A percentile compares a stretch with the other conserved stretches of the same genome.
These are phyloP conservation scores for Cercospora sp. DNA, from an alignment of 2,329 filamentous ascomycete species.

Conservation along the genomic window DNA sequence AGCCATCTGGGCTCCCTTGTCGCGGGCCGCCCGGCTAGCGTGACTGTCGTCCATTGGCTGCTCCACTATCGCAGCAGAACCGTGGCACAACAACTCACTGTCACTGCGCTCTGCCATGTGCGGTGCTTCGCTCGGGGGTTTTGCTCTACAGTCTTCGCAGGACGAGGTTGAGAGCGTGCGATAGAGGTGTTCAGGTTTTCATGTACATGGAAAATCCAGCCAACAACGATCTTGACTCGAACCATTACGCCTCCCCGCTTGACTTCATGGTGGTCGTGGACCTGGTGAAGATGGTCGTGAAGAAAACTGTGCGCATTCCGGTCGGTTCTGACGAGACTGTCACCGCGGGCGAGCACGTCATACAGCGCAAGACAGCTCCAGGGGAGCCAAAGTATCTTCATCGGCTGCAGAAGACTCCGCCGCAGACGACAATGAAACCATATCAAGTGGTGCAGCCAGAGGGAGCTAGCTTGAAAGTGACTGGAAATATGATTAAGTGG, in stretches of 20 bases:
- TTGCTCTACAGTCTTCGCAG: background rate
- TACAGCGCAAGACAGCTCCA: background rate
- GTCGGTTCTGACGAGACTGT: background rate
- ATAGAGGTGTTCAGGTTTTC: background rate
- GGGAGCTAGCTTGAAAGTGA: conserved; percentile 65
- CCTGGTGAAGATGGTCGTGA: background rate
- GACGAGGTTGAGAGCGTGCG: background rate
- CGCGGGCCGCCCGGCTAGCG: background rate
- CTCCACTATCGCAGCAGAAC: background rate
- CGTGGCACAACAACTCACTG: background rate
- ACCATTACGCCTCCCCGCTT: background rate
- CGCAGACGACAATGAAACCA: conserved; percentile 54
- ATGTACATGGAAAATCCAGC: background rate
- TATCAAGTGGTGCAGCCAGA: conserved; percentile 72
- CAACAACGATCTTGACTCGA: background rate
- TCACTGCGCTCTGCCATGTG: background rate
- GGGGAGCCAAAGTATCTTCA: background rate
- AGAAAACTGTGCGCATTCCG: background rate
- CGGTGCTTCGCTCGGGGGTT: background rate
- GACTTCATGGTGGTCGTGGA: background rate
- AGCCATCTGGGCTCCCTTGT: background rate
- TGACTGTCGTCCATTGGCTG: background rate
- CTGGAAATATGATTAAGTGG: conserved; percentile 55
- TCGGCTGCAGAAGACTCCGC: background rate
- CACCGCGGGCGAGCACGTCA: background rate